These are phyloP conservation scores for Papiliotrema nemorosa DNA, from an alignment of 1,284 basidiomycete genomes.

Conservation along the genomic window DNA sequence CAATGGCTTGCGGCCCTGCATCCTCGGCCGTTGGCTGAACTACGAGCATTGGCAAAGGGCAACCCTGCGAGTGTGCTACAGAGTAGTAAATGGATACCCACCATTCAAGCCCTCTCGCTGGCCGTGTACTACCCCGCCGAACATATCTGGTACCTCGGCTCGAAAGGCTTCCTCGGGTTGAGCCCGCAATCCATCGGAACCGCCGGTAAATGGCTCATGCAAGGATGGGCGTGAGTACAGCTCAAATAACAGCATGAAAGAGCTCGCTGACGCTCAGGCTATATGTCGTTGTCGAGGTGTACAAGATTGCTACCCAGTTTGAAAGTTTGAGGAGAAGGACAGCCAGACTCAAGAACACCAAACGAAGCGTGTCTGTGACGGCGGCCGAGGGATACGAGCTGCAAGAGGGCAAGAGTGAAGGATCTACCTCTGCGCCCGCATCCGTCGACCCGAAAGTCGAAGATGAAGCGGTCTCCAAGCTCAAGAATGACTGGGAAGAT, in stretches of 20 bases:
- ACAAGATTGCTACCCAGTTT: conserved; percentile 28
- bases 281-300: conserved; percentile 39
- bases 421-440: background rate
- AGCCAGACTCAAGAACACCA: conserved; percentile 15
- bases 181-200: conserved; percentile 15
- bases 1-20: conserved; percentile 36
- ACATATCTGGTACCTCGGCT: conserved; percentile 39
- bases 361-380: conserved; percentile 12
- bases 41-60: conserved; percentile 14
- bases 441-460: background rate
- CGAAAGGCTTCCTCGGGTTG: conserved; percentile 40
- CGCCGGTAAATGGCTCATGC: conserved; percentile 34
- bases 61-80: conserved; percentile 8
- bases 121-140: conserved; percentile 44
- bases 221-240: conserved; percentile 46
- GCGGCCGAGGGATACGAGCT: conserved; percentile 41
- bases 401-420: conserved; percentile 14
- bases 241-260: background rate
- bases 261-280: conserved; percentile 15
- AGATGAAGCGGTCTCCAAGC: conserved; percentile 1
- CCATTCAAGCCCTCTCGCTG: conserved; percentile 38
- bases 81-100: conserved; percentile 30
- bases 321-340: conserved; percentile 19
- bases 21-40: conserved; percentile 29
- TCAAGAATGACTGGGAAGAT: conserved; percentile 29